Base-by-base conservation (phyloP, 495 filamentous ascomycete species). In the Podospora pseudocomata region DNA sequence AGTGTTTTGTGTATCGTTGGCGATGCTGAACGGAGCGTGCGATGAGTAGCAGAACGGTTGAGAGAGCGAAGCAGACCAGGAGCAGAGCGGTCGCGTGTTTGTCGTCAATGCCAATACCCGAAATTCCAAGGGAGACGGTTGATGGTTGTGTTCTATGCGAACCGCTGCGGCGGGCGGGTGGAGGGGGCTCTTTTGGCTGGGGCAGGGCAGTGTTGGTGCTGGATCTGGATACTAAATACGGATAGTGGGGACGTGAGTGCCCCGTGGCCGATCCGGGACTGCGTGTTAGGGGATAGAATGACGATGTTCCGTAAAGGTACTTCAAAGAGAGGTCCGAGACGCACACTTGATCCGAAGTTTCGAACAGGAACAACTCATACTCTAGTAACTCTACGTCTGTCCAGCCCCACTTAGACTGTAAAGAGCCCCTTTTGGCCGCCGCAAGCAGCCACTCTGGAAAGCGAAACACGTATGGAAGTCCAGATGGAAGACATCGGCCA, bases 121-220 rank as follows among this genome's bases (percentile, higher is more conserved):
- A 59, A 67, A 58, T 49, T 59, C 53, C 66, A 64, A 63, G 66
- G 56, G 54, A 67, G 26, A 67, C 58, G 34, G 28, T 58, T 27
- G 56, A 53, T 28, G 18, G 18, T 55, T 60, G 39, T 9, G 27
- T 56, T 68, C 44, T 68, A 58, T 30, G 20, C 58, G 16, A 59
- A 28, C 19, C 32, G 39, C 18, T 57, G 64, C 56, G 65, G 65
- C 68, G 63, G 49, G 30, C 19, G 32, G 54, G 66, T 55, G 61
- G 61, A 53, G 55, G 61, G 32, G 18, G 4, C 63, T 64, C 63
- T 63, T 34, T 63, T 39, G 28, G 26, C 54, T 57, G 62, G 67
- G 62, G 56, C 57, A 20, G 20, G 0, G 20, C 20, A 49, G 32
- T 63, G 61, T 68, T 68, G 66, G 59, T 56, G 39, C n/a, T 63